A percentile compares a stretch with the other conserved stretches of the same genome.
These are phyloP conservation scores for Pestalotiopsis sp. DNA, from an alignment of 2,329 filamentous ascomycete species.

Conservation along the genomic window DNA sequence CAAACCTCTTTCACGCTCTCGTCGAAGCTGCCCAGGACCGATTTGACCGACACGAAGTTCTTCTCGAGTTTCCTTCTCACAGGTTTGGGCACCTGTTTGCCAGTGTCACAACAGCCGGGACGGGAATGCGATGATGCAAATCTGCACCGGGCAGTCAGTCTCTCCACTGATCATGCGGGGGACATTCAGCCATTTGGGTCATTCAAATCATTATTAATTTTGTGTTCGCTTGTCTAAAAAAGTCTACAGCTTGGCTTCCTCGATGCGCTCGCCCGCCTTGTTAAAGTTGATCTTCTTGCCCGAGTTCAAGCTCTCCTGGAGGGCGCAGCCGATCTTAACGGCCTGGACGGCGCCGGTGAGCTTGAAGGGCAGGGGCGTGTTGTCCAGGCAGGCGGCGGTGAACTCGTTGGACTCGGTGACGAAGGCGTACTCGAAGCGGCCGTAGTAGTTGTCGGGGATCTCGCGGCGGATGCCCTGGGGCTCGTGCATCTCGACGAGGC, in stretches of 20 bases:
- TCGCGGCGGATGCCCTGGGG: conserved; percentile 57
- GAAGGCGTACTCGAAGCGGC: conserved; percentile 64
- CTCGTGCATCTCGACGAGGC: conserved; percentile 59
- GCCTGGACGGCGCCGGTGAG: conserved; percentile 60
- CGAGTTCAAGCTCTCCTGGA: conserved; percentile 59
- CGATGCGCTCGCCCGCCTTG: conserved; percentile 48
- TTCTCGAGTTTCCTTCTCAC: too few species aligned
- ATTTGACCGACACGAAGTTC: too few species aligned
- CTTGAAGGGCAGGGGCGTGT: conserved; percentile 57
- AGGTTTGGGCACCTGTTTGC: too few species aligned
- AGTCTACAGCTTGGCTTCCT: conserved; percentile 38
- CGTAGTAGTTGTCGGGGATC: conserved; percentile 65
- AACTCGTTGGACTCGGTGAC: conserved; percentile 68
- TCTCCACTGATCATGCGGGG: too few species aligned
- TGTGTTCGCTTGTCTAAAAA: neutral
- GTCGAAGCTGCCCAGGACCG: too few species aligned
- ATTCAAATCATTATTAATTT: neutral
- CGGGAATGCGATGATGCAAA: too few species aligned
- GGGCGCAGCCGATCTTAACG: conserved; percentile 61
- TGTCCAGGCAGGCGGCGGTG: conserved; percentile 59
- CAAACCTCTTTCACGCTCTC: too few species aligned
- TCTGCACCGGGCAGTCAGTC: too few species aligned
- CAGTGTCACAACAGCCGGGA: too few species aligned
- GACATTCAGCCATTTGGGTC: neutral
- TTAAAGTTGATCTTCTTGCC: conserved; percentile 63